Evolutionary conservation across 352 stramenopile genomes (phyloP).

Genomic region (Phytophthora crassamura): DNA sequence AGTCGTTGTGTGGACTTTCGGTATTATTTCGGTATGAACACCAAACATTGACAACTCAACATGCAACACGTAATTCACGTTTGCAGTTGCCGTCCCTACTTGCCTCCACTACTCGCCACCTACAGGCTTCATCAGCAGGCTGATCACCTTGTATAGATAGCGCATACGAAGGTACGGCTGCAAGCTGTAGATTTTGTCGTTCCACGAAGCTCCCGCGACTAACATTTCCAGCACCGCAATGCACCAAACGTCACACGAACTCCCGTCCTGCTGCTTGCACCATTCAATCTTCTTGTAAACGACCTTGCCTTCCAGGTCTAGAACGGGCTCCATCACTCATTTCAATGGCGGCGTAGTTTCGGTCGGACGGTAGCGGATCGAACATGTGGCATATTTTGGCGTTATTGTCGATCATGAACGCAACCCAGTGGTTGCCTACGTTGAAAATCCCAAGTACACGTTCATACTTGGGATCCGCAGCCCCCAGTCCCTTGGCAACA

Average conservation of each 20-base stretch:
- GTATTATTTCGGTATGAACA: no score
- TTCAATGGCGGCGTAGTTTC: neutral
- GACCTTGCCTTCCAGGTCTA: no score
- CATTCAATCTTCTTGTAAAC: no score
- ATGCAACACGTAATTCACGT: no score
- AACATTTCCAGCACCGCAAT: slow-evolving; percentile 1
- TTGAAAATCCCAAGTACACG: slow-evolving; percentile 10
- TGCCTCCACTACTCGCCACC: no score
- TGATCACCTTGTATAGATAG: no score
- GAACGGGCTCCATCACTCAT: no score
- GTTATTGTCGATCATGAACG: slow-evolving; percentile 12
- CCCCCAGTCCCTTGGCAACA: neutral
- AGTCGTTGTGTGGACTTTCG: no score
- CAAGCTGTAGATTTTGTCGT: slow-evolving; percentile 2
- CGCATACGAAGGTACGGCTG: neutral
- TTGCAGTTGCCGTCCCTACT: no score
- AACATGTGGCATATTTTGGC: slow-evolving; percentile 6
- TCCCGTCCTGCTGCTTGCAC: no score
- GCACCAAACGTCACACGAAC: neutral
- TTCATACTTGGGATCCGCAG: neutral
- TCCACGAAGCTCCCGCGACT: neutral
- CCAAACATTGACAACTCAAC: no score
- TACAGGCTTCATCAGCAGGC: no score
- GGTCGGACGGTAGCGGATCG: neutral
- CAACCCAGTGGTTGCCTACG: slow-evolving; percentile 1